Evolutionary conservation across 2,329 filamentous ascomycete species (phyloP), one percentile per base, ranked within the genome.

Genomic region (Eutypella sp.): DNA sequence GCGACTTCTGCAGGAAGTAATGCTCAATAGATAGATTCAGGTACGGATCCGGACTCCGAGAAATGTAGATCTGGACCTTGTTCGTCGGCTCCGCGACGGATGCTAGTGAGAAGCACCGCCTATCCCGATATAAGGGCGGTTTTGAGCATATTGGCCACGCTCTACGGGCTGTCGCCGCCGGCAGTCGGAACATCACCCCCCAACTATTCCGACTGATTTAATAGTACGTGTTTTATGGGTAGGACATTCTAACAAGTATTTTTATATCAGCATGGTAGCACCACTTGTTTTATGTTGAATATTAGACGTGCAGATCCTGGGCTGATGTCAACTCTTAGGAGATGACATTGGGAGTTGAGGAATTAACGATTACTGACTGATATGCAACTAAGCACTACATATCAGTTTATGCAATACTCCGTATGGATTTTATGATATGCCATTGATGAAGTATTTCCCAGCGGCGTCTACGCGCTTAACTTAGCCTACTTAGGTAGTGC

Each of bases 1-100:
- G 79, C 0, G 85, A 84, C 45, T 82, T 81, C 57, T 88, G 82
- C 7, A 97, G 79, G 24, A 99, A 82, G 65, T 88, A 85, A 64
- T 97, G 89, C 71, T 99, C 93, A 58, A 96, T 85, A 25, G 91
- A 90, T 47, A 99, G 87, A 67, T 99, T 99, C 57, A 95, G 72
- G 64, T 86, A 92, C 4, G 93, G 90, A 61, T 95, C 80, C 42
- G 68, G 71, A 45, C 81, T 86, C 49, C 69, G 70, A 10, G 87
- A 91, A 49, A 82, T 72, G 68, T 89, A 90, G 56, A 91, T 76
- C 54, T 92, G 86, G 15, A 75, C 67, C 51, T 67, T 70, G 57
- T 71, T 72, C 16, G 68, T 59, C n/a, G 71, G 60, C 49, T 73
- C 54, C 1, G 70, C 63, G 20, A 70, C 67, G 15, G 67, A 61